Conservation (phyloP, 2,329 filamentous ascomycete species). For the Delphinella strobiligena region DNA sequence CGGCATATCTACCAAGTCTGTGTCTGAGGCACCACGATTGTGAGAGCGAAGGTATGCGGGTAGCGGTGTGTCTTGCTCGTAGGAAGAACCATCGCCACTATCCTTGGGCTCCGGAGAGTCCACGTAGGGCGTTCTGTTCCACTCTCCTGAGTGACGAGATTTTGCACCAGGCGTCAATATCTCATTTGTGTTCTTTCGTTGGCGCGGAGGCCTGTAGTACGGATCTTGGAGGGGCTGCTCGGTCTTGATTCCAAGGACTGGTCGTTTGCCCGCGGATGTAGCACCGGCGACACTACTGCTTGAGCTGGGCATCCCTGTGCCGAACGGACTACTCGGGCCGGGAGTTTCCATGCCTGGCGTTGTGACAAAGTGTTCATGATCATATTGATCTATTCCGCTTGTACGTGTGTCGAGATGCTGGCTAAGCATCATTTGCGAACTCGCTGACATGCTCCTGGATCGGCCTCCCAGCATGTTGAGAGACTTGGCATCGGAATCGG, state of each 20-base stretch:
- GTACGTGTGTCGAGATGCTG: slow-evolving; percentile 26
- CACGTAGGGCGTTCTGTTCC: slow-evolving; percentile 32
- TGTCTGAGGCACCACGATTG: slow-evolving; percentile 37
- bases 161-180: slow-evolving; percentile 27
- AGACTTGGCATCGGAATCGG: slow-evolving; percentile 53
- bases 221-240: slow-evolving; percentile 45
- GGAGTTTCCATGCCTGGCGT: slow-evolving; percentile 51
- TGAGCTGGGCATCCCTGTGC: slow-evolving; percentile 47
- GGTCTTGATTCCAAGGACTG: slow-evolving; percentile 30
- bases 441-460: slow-evolving; percentile 48
- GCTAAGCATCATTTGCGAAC: slow-evolving; percentile 49
- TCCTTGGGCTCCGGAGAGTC: slow-evolving; percentile 29
- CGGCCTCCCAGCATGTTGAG: slow-evolving; percentile 41
- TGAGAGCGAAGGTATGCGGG: slow-evolving; percentile 42
- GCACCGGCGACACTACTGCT: slow-evolving; percentile 35
- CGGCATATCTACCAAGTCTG: slow-evolving; percentile 37
- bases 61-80: slow-evolving; percentile 34
- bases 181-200: slow-evolving; percentile 53
- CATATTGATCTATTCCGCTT: slow-evolving; percentile 40
- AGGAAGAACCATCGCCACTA: slow-evolving; percentile 16
- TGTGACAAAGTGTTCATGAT: slow-evolving; percentile 35
- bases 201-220: slow-evolving; percentile 77
- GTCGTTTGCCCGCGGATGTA: slow-evolving; percentile 28
- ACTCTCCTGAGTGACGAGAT: slow-evolving; percentile 31
- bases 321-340: slow-evolving; percentile 54